Evolutionary conservation across 179 eudicot species (phyloP), one percentile per base, ranked within the genome.

Genomic region (Beta lomatogona): DNA sequence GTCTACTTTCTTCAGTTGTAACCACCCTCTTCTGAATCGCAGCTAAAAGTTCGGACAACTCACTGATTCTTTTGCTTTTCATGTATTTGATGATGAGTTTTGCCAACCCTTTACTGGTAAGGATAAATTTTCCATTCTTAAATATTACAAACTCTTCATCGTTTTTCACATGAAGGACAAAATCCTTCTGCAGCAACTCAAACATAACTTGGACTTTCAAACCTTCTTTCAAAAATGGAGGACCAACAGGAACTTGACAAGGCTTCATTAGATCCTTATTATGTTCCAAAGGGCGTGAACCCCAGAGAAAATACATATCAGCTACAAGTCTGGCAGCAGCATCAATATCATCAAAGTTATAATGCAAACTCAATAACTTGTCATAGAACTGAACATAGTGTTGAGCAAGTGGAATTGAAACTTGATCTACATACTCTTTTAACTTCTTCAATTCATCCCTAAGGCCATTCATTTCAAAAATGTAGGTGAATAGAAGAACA

Each of bases 391-490:
- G 89, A 81, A 66, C 77, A 81, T 95, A 95, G 59, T 88, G 88
- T 77, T 68, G 81, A 84, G 87, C 61, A 72, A 90, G 78, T 72
- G 84, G 80, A 82, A 69, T 75, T 22, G 96, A 88, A 46, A 86
- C 97, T 63, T 46, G 87, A 83, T 90, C 94, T 12, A 94, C 82
- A 52, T 84, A 71, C 61, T 85, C 83, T 83, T 91, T 94, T 59
- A 89, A 89, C 78, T 84, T 94, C 82, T 91, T 92, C 82, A 95
- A 78, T 83, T 94, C 97, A 58, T 95, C 94, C 79, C 92, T 89
- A 83, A 88, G 90, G 53, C 89, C 88, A 83, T 92, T 95, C 86
- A 87, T 87, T 84, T 92, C 94, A 83, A 89, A 97, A 25, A 94
- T 85, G 80, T 79, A 85, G 19, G 93, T 85, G 66, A 94, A 90